A percentile compares a stretch with the other conserved stretches of the same genome.
These are phyloP conservation scores for Fraxinus cuspidata DNA, from an alignment of 257 asterid species.

Conservation along the genomic window DNA sequence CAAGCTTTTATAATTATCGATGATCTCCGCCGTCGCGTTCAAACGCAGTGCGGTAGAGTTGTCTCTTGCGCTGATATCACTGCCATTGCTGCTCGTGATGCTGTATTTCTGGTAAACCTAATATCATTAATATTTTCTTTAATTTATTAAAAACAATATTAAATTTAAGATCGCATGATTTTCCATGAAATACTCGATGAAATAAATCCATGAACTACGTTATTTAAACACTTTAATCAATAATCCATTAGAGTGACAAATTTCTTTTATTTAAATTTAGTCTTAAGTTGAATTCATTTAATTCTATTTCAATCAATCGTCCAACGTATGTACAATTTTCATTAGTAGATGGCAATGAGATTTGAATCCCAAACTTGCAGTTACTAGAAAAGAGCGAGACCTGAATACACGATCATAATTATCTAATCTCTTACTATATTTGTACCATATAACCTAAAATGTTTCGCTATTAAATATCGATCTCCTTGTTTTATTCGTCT, in stretches of 20 bases:
- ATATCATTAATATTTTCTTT: not conserved
- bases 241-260: not conserved
- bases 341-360: too few relatives aligned
- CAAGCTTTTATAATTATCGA: slow-evolving; percentile 41
- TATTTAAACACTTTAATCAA: not conserved
- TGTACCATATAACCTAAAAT: too few relatives aligned
- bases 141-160: not conserved
- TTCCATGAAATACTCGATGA: not conserved
- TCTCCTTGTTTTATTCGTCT: too few relatives aligned
- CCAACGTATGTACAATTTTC: too few relatives aligned
- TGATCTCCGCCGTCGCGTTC: slow-evolving; percentile 45
- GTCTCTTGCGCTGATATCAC: slow-evolving; percentile 53
- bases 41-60: slow-evolving; percentile 40
- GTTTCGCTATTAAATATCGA: too few relatives aligned
- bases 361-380: too few relatives aligned
- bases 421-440: too few relatives aligned
- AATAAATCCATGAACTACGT: too few relatives aligned
- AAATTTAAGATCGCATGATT: not conserved
- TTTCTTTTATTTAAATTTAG: not conserved
- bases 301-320: too few relatives aligned
- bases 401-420: too few relatives aligned
- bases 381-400: too few relatives aligned
- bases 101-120: slow-evolving; percentile 46
- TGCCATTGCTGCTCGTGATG: slow-evolving; percentile 51
- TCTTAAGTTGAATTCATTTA: too few relatives aligned